These are phyloP conservation scores for Saccharomyces hybrid DNA, from an alignment of 1,139 yeast species.

Conservation along the genomic window DNA sequence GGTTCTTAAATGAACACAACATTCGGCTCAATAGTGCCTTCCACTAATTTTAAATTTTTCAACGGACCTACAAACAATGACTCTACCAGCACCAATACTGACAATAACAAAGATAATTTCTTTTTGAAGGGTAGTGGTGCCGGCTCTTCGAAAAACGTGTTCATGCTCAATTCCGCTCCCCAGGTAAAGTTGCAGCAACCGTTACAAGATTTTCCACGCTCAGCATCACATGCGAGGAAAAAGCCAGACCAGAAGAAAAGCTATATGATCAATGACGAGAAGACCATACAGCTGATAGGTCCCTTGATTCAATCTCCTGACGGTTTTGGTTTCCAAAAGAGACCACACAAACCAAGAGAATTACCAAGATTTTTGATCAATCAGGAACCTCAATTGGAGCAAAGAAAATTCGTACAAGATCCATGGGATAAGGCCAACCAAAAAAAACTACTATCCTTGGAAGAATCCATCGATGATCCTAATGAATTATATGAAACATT, in stretches of 20 bases:
- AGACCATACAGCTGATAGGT: background rate
- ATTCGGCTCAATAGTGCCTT: constrained; percentile 7
- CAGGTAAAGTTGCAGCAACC: background rate
- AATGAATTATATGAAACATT: constrained; percentile 47
- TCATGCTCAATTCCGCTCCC: background rate
- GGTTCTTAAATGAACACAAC: background rate
- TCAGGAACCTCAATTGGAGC: constrained; percentile 32
- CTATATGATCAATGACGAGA: constrained; percentile 1
- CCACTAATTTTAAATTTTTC: constrained; percentile 8
- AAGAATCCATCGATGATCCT: constrained; percentile 37
- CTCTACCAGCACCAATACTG: background rate
- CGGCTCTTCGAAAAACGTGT: background rate
- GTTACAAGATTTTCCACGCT: background rate
- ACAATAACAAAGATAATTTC: background rate
- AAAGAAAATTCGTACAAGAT: constrained; percentile 30
- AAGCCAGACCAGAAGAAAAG: background rate
- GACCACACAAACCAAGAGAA: constrained; percentile 20
- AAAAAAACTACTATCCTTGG: constrained; percentile 38
- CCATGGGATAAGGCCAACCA: constrained; percentile 59
- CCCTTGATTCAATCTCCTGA: constrained; percentile 18
- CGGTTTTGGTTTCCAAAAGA: constrained; percentile 15
- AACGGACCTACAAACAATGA: constrained; percentile 8
- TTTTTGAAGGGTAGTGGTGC: constrained; percentile 1
- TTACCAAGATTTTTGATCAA: constrained; percentile 33
- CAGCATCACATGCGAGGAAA: background rate